Evolutionary conservation across 305 asterid genomes (phyloP).

Genomic region (Solanum chacoense): DNA sequence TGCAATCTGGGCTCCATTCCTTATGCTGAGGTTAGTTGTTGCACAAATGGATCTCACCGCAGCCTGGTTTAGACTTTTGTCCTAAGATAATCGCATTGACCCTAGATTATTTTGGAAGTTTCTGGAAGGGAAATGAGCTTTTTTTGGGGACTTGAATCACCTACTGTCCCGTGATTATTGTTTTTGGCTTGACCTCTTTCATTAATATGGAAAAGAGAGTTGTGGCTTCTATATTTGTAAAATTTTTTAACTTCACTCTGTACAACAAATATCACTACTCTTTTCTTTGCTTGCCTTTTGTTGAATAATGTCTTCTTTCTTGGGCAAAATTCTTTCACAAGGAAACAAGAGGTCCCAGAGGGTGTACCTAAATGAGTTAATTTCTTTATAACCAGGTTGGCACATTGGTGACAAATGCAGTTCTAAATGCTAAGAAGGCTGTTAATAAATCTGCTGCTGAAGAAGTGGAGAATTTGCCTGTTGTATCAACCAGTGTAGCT

Average conservation of each 20-base stretch:
- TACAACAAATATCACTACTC: not conserved
- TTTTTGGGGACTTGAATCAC: not conserved
- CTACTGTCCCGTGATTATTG: not conserved
- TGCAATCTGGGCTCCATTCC: not conserved
- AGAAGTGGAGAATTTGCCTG: conserved; percentile 67
- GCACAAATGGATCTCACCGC: not conserved
- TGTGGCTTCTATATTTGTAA: not conserved
- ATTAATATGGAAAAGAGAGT: not conserved
- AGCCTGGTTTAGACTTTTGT: not conserved
- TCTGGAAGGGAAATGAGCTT: not conserved
- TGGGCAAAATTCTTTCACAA: not conserved
- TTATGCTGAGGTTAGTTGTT: not conserved
- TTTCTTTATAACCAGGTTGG: conserved; percentile 49
- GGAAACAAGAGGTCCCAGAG: not conserved
- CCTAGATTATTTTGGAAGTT: not conserved
- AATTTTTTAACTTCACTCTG: not conserved
- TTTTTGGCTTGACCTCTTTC: not conserved
- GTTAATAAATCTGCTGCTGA: conserved; percentile 39
- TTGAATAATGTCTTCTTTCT: not conserved
- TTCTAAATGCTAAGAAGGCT: conserved; percentile 70
- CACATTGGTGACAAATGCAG: conserved; percentile 59
- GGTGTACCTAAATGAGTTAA: not conserved
- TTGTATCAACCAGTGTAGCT: conserved; percentile 65
- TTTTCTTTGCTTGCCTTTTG: not conserved
- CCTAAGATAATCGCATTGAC: not conserved